Evolutionary conservation across 192 early-diverging fungal genomes (phyloP).

Genomic region (Podila clonocystis): DNA sequence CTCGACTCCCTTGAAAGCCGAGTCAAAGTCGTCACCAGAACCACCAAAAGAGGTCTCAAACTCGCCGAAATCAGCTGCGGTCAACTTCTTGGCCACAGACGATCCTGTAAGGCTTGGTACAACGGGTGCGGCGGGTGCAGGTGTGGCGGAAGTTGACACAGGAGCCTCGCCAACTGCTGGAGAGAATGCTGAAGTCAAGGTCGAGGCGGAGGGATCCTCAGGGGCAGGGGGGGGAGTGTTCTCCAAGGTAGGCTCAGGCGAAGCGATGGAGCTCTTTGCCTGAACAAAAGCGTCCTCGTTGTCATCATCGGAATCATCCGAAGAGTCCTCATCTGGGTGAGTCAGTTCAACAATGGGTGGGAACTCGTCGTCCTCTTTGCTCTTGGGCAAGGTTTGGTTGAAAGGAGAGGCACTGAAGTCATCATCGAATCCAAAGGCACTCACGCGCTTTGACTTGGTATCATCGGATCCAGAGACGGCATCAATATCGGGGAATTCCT

Average conservation of each 20-base stretch:
- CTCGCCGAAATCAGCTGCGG: conserved; percentile 31
- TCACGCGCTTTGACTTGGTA: conserved; percentile 31
- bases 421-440: conserved; percentile 49
- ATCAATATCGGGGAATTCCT: conserved; percentile 46
- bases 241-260: conserved; percentile 9
- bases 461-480: conserved; percentile 11
- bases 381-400: conserved; percentile 6
- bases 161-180: background rate
- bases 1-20: conserved; percentile 44
- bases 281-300: conserved; percentile 38
- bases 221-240: background rate
- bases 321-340: conserved; percentile 29
- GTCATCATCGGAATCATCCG: conserved; percentile 36
- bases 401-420: conserved; percentile 30
- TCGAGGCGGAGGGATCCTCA: background rate
- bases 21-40: conserved; percentile 37
- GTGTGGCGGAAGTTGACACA: background rate
- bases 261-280: conserved; percentile 29
- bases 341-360: conserved; percentile 45
- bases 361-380: conserved; percentile 38
- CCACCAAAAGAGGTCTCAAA: conserved; percentile 41
- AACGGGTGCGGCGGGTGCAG: conserved; percentile 4
- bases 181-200: background rate
- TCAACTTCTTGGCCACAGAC: conserved; percentile 37
- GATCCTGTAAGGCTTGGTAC: conserved; percentile 10